These are phyloP conservation scores for Rickenella mellea DNA, from an alignment of 768 basidiomycete genomes.

Conservation along the genomic window DNA sequence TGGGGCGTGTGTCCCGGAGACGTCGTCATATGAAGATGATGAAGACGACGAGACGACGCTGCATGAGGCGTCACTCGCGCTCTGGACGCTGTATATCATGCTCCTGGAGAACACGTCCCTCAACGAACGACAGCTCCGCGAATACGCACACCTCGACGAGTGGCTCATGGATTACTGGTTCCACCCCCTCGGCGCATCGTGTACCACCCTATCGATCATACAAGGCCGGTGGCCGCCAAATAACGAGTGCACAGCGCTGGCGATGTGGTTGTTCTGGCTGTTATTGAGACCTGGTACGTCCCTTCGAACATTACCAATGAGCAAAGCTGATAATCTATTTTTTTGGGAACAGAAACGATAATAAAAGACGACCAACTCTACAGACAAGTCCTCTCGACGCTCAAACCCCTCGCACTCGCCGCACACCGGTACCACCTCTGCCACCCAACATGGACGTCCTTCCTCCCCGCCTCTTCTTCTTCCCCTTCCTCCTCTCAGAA, in stretches of 20 bases:
- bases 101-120: slow-evolving; percentile 74
- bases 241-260: slow-evolving; percentile 42
- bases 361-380: no score
- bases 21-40: slow-evolving; percentile 30
- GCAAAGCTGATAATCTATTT: neutral
- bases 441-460: slow-evolving; percentile 48
- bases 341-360: no score
- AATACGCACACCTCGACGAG: slow-evolving; percentile 48
- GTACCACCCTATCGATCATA: slow-evolving; percentile 30
- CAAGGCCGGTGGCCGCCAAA: slow-evolving; percentile 48
- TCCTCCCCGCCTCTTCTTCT: slow-evolving; percentile 24
- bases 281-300: slow-evolving; percentile 50
- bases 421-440: slow-evolving; percentile 69
- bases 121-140: slow-evolving; percentile 62
- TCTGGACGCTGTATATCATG: slow-evolving; percentile 67
- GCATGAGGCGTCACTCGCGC: slow-evolving; percentile 38
- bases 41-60: slow-evolving; percentile 19
- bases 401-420: slow-evolving; percentile 56
- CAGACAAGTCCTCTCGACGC: no score
- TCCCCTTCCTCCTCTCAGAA: neutral
- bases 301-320: neutral
- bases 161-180: slow-evolving; percentile 70
- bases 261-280: slow-evolving; percentile 79
- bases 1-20: no score
- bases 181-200: slow-evolving; percentile 45